These are phyloP conservation scores for Houttuynia cordata DNA, from an alignment of 164 flowering plant genomes.

Conservation along the genomic window DNA sequence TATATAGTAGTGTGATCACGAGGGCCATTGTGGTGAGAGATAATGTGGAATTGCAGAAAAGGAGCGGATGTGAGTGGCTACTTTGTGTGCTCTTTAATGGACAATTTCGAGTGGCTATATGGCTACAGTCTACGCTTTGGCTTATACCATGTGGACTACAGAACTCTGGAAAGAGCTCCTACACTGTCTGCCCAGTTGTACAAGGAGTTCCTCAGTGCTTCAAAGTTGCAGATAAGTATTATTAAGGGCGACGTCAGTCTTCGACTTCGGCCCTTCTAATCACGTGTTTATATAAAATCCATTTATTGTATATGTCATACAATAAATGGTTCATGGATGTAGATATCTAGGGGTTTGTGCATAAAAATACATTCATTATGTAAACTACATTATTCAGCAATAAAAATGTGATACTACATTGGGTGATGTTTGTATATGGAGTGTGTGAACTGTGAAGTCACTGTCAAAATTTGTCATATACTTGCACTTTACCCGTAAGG, in stretches of 20 bases:
- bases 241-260: neutral
- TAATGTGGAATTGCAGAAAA: neutral
- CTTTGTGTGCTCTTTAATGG: slow-evolving; percentile 29
- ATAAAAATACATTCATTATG: no score
- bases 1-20: no score
- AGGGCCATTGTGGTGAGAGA: neutral
- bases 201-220: slow-evolving; percentile 11
- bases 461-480: no score
- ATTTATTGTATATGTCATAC: no score
- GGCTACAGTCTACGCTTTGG: slow-evolving; percentile 24
- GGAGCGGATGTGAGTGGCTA: slow-evolving; percentile 12
- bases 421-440: no score
- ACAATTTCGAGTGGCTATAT: slow-evolving; percentile 29
- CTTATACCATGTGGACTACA: slow-evolving; percentile 21
- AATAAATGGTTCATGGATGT: neutral
- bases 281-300: neutral
- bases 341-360: no score
- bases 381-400: no score
- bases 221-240: neutral
- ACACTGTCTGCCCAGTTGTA: slow-evolving; percentile 36
- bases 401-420: no score
- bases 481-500: no score
- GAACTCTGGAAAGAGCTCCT: slow-evolving; percentile 21
- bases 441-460: no score
- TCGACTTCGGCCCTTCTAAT: neutral